These are phyloP conservation scores for Puccinia hordei DNA, from an alignment of 1,284 basidiomycete genomes.

Conservation along the genomic window DNA sequence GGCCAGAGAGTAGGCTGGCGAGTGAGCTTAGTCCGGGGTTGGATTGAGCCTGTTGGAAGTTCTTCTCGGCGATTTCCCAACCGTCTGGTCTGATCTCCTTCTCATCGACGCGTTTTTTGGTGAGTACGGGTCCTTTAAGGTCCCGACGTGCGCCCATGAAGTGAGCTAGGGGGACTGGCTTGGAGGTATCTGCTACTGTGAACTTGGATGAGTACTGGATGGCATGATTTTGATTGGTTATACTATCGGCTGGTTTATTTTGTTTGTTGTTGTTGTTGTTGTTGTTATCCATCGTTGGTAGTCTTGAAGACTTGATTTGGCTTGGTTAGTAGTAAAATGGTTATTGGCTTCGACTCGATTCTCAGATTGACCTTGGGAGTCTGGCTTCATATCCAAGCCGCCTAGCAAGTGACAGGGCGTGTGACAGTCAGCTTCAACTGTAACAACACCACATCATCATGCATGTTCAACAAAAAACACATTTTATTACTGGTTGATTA, in stretches of 20 bases:
- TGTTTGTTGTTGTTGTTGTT: constrained; percentile 2
- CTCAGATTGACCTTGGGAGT: too few species aligned
- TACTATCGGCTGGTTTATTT: background rate
- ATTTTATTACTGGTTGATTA: background rate
- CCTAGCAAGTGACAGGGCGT: background rate
- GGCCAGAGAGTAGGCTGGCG: constrained; percentile 14
- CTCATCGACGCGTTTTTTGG: constrained; percentile 32
- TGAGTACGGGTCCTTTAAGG: constrained; percentile 38
- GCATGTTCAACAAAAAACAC: background rate
- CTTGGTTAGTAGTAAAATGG: background rate
- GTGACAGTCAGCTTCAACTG: background rate
- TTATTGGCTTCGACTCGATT: too few species aligned
- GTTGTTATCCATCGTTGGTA: constrained; percentile 30
- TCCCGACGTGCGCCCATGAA: constrained; percentile 49
- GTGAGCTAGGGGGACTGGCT: constrained; percentile 43
- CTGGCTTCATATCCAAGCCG: too few species aligned
- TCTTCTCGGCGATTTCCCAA: constrained; percentile 41
- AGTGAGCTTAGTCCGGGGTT: background rate
- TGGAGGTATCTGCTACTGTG: background rate
- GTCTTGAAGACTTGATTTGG: too few species aligned
- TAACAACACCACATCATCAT: background rate
- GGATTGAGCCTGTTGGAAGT: constrained; percentile 8
- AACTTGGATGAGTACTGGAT: constrained; percentile 49
- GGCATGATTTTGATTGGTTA: constrained; percentile 35
- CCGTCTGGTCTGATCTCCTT: constrained; percentile 39